phyloP scores from a whole-genome alignment of 176 grass and related monocot genomes.

The Typha latifolia region DNA sequence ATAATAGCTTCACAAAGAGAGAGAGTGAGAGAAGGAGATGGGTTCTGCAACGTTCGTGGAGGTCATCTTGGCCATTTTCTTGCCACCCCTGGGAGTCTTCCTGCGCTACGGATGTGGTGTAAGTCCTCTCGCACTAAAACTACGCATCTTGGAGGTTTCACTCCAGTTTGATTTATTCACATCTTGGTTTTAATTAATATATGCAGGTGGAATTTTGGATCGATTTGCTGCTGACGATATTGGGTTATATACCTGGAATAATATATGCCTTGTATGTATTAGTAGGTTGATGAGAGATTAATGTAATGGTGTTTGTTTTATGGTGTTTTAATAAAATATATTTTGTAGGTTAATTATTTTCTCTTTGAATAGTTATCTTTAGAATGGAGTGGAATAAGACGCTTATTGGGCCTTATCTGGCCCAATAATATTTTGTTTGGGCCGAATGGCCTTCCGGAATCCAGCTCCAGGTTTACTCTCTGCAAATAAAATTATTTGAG shows the following conservation, averaged over 20 bases:
- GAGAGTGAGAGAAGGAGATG: slow-evolving; percentile 18
- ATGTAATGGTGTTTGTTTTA: background rate
- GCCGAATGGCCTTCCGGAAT: no score
- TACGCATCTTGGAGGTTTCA: no score
- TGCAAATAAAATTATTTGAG: no score
- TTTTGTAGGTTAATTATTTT: background rate
- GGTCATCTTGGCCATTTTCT: slow-evolving; percentile 76
- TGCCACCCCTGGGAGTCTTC: slow-evolving; percentile 91
- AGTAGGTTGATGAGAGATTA: slow-evolving; percentile 18
- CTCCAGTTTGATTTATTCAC: no score
- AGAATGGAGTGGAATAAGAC: background rate
- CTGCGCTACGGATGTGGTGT: slow-evolving; percentile 76
- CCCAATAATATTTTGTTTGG: no score
- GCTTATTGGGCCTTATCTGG: no score
- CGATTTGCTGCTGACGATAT: slow-evolving; percentile 50
- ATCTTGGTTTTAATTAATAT: background rate
- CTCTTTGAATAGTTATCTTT: background rate
- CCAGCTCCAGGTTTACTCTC: no score
- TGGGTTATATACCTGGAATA: slow-evolving; percentile 74
- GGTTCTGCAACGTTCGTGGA: slow-evolving; percentile 78
- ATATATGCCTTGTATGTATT: slow-evolving; percentile 62
- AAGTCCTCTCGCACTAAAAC: slow-evolving; percentile 11
- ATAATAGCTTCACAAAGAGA: no score
- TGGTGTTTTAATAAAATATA: background rate
- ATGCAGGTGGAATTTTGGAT: slow-evolving; percentile 75